Evolutionary conservation across 768 basidiomycete species (phyloP).

Genomic region (Crucibulum laeve): DNA sequence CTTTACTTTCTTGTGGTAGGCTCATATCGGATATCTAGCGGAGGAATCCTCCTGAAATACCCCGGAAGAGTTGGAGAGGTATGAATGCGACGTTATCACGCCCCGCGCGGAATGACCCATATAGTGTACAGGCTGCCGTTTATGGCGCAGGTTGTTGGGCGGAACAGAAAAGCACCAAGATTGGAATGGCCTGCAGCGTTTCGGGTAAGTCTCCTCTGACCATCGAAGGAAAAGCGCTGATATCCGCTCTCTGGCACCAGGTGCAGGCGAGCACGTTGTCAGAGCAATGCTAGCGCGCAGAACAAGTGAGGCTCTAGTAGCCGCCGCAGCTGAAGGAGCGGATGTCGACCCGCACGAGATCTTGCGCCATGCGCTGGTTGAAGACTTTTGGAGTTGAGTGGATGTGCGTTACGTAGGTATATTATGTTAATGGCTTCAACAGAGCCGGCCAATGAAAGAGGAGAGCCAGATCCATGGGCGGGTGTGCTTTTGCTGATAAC

Average conservation of each 20-base stretch:
- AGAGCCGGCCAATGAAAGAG: slow-evolving; percentile 33
- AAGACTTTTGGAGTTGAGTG: slow-evolving; percentile 51
- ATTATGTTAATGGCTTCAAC: slow-evolving; percentile 2
- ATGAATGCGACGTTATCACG: slow-evolving; percentile 1
- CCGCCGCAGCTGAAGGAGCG: slow-evolving; percentile 6
- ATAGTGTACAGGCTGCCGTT: slow-evolving; percentile 50
- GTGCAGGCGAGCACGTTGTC: slow-evolving; percentile 70
- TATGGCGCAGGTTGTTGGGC: slow-evolving; percentile 82
- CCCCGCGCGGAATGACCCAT: background rate
- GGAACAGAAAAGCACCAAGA: slow-evolving; percentile 19
- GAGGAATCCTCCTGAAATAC: slow-evolving; percentile 73
- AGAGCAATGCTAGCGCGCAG: slow-evolving; percentile 49
- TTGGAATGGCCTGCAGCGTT: slow-evolving; percentile 63
- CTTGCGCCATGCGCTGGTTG: slow-evolving; percentile 38
- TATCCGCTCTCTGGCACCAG: slow-evolving; percentile 24
- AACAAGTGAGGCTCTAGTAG: slow-evolving; percentile 42
- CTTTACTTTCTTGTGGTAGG: background rate
- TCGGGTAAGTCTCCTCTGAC: slow-evolving; percentile 39
- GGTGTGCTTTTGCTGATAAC: slow-evolving; percentile 59
- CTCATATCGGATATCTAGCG: slow-evolving; percentile 35
- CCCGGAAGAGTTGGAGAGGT: slow-evolving; percentile 79
- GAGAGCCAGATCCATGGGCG: slow-evolving; percentile 45
- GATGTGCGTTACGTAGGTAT: slow-evolving; percentile 3
- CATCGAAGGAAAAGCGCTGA: slow-evolving; percentile 1
- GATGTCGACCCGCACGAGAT: slow-evolving; percentile 55